phyloP scores from a whole-genome alignment of 805 yeast genomes.

The Yarrowia deformans region DNA sequence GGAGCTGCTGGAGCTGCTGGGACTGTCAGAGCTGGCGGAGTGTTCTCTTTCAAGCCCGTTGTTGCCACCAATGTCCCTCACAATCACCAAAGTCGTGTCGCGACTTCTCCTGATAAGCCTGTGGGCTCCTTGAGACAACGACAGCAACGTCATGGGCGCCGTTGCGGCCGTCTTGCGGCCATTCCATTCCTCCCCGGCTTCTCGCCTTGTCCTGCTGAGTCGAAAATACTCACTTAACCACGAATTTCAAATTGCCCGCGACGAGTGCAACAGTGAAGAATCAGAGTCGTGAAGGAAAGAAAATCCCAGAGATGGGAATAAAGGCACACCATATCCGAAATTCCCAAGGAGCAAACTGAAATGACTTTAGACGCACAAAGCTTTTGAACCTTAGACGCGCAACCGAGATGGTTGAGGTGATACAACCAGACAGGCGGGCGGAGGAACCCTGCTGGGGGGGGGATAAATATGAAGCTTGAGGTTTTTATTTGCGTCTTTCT shows the following conservation, averaged over 20 bases:
- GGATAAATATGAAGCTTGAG: background rate
- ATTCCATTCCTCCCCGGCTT: background rate
- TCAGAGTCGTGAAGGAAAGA: constrained; percentile 33
- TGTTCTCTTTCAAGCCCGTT: too few species aligned
- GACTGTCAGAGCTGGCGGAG: background rate
- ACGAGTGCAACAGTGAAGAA: constrained; percentile 28
- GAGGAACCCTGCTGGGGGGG: background rate
- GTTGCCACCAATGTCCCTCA: background rate
- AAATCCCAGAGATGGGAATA: constrained; percentile 31
- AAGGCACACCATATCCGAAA: constrained; percentile 36
- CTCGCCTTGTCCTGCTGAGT: constrained; percentile 39
- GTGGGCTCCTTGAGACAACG: background rate
- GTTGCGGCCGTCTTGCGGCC: too few species aligned
- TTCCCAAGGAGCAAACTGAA: constrained; percentile 38
- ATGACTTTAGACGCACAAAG: constrained; percentile 33
- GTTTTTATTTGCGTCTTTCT: background rate
- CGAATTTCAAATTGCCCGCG: constrained; percentile 36
- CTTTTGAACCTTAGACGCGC: constrained; percentile 33
- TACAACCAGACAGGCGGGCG: constrained; percentile 3
- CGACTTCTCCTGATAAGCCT: constrained; percentile 4
- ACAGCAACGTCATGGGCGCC: background rate
- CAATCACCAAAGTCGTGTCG: background rate
- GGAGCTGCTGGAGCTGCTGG: background rate
- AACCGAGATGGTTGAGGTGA: constrained; percentile 28
- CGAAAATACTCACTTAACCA: constrained; percentile 31